Base-by-base conservation (phyloP, 1,139 yeast genomes). In the Candida gigantensis region DNA sequence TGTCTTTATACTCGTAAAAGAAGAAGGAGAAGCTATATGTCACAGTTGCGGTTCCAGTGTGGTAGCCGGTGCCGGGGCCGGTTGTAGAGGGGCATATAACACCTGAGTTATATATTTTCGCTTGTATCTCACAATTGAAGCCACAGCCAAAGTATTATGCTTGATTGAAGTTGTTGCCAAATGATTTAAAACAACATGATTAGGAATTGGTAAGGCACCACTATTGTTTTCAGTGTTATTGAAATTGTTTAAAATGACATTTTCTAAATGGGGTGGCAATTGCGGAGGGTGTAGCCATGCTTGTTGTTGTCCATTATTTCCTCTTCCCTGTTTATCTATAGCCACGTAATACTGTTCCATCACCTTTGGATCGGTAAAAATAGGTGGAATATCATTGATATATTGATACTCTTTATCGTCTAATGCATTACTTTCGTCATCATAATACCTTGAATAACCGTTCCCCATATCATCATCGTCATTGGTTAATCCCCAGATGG, bases 401-500 rank as follows among this genome's bases (percentile, higher is more conserved):
- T 81, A 85, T 43, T 76, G 70, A 33, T 50, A 58, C 3, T 53
- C 36, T 34, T 53, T 54, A 13, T 33, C 32, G 21, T 40, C 35
- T 13, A 40, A 45, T 3, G 48, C 38, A 13, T 42, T 39, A 10
- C 50, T 57, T 18, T 52, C 54, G 34, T 78, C 64, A 42, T 72
- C 81, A 24, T 30, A 24, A 17, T 30, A 85, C 44, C 94, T 66
- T 6, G 85, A 75, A 53, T 84, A 86, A 0, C 90, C 94, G 48
- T 79, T 73, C 23, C 94, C 94, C 84, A 84, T 82, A 53, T 83
- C 92, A 52, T 81, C 90, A 59, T 78, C 84, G 47, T 77, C 84
- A 47, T 72, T 72, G 2, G 81, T 74, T 34, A 79, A 61, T 0
- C 83, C 79, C 56, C 80, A 65, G 49, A 72, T 72, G 3, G 82